Evolutionary conservation across 2,329 filamentous ascomycete genomes (phyloP), one percentile per base, ranked within the genome.

Genomic region (Arthrobotrys sphaeroides): DNA sequence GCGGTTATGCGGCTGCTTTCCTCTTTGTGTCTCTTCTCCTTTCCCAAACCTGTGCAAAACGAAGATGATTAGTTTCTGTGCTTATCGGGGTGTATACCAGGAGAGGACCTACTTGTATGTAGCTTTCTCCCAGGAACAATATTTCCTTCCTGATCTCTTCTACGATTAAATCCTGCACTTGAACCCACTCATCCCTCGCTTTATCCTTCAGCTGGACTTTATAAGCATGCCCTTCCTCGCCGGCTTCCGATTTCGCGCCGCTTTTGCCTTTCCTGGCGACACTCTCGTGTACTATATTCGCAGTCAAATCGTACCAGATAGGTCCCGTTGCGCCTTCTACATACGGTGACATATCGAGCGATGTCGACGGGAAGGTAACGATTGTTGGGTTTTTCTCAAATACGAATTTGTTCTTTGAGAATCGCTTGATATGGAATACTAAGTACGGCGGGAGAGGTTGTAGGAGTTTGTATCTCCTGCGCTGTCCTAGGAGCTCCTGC

Each of bases 321-420:
- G 94, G 93, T 1, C 90, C 88, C 0, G 88, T 88, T 80, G 94
- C 92, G 0, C 94, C 94, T 83, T 98, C 93, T 10, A 97, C 93
- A 80, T 95, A 98, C 0, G 94, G 93, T 3, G 90, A 87, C 85
- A 97, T 90, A 82, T 99, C 93, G 6, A 99, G 88, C 43, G 90
- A 88, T 81, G 90, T 87, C 3, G 92, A 90, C 78, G 94, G 92
- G 83, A 98, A 99, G 0, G 94, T 98, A 77, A 99, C 95, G 80
- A 99, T 99, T 7, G 95, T 99, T 0, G 94, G 95, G 82, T 99
- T 99, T 59, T 95, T 91, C 84, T 98, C 94, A 1, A 91, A 88
- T 18, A 99, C 92, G 81, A 99, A 99, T 82, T 97, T 97, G 85
- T 99, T 99, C 78, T 91, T 90, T 79, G 90, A 92, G 86, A 99